Evolutionary conservation across 176 grass and related monocot genomes (phyloP).

Genomic region (Rhynchospora pubera): DNA sequence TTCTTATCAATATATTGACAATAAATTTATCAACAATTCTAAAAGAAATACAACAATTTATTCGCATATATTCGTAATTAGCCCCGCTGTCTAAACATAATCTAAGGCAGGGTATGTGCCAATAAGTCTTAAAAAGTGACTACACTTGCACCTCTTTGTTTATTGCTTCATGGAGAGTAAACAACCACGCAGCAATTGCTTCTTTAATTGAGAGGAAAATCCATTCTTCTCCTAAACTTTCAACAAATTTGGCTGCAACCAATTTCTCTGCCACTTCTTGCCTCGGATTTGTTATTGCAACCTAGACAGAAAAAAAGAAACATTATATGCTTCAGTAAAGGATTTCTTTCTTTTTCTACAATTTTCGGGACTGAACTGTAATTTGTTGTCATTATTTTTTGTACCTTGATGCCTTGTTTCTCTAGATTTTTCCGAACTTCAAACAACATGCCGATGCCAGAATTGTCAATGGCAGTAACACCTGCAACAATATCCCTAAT

Average conservation of each 20-base stretch:
- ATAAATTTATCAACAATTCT: background rate
- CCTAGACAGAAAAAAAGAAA: constrained; percentile 30
- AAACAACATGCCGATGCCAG: constrained; percentile 58
- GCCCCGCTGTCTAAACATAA: background rate
- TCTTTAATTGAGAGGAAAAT: constrained; percentile 72
- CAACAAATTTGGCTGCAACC: constrained; percentile 40
- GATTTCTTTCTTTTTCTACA: background rate
- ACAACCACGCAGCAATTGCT: constrained; percentile 51
- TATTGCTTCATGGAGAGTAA: constrained; percentile 40
- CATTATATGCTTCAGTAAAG: background rate
- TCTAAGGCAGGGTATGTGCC: background rate
- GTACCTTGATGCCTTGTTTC: constrained; percentile 59
- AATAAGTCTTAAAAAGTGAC: background rate
- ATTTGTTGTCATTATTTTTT: background rate
- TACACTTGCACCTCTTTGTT: constrained; percentile 36
- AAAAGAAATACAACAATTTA: background rate
- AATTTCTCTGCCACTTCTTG: constrained; percentile 63
- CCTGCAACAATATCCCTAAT: constrained; percentile 25
- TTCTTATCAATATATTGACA: background rate
- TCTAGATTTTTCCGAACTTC: constrained; percentile 56
- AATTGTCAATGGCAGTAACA: constrained; percentile 73
- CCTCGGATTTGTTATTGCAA: constrained; percentile 60
- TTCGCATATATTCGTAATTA: background rate
- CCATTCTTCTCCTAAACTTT: constrained; percentile 50
- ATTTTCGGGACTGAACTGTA: background rate